Percentiles rank a stretch among this genome's conserved stretches.
Conservation (phyloP, 768 basidiomycete species). For the Tricholoma flavovirens region DNA sequence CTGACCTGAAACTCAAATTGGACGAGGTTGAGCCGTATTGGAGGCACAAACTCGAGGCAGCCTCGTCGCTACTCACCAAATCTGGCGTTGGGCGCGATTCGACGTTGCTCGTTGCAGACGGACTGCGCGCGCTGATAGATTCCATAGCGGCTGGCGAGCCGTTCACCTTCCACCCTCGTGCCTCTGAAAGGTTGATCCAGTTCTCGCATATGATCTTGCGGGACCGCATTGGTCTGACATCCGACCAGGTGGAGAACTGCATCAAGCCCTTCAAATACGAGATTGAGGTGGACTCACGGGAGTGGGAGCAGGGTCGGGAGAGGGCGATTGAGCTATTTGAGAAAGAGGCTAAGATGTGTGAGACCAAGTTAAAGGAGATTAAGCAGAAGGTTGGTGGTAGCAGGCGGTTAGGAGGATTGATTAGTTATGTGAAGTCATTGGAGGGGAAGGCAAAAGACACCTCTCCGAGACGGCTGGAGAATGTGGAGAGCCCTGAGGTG, state of each 20-base stretch:
- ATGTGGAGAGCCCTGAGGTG: constrained; percentile 23
- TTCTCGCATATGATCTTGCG: constrained; percentile 92
- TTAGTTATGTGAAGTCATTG: constrained; percentile 73
- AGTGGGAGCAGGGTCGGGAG: constrained; percentile 85
- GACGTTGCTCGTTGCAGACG: constrained; percentile 92
- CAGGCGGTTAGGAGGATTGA: constrained; percentile 68
- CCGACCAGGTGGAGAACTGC: constrained; percentile 98
- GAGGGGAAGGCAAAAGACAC: constrained; percentile 73
- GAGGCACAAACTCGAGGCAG: constrained; percentile 95
- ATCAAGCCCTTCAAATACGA: constrained; percentile 99
- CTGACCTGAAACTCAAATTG: constrained; percentile 62
- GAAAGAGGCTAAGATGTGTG: constrained; percentile 79
- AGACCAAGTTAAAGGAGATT: constrained; percentile 82
- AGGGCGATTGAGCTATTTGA: constrained; percentile 75
- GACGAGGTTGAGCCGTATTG: constrained; percentile 87
- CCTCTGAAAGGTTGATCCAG: constrained; percentile 83
- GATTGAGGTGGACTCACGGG: constrained; percentile 86
- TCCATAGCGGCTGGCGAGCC: constrained; percentile 86
- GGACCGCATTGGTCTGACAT: constrained; percentile 90
- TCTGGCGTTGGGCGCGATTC: constrained; percentile 93
- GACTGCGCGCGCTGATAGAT: constrained; percentile 83
- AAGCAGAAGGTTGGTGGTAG: constrained; percentile 83
- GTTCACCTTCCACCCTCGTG: constrained; percentile 83
- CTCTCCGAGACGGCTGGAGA: constrained; percentile 44
- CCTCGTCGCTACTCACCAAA: constrained; percentile 89